A percentile compares a stretch with the other conserved stretches of the same genome.
Conservation (phyloP, 208 protist species). For the Blechomonas ayalai region DNA sequence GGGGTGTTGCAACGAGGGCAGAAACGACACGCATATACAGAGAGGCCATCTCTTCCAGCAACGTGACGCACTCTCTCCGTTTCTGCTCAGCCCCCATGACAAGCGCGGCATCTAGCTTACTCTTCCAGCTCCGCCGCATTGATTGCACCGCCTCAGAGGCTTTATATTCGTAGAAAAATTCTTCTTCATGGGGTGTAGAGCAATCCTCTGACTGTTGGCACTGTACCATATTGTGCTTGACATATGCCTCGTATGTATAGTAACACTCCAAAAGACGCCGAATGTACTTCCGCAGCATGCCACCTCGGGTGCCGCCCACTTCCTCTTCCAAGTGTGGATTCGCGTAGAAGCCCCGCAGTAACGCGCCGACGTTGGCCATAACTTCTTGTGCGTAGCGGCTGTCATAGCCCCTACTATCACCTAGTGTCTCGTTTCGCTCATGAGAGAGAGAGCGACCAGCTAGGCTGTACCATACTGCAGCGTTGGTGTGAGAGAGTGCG, state of each 20-base stretch:
- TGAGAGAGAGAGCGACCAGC: not conserved
- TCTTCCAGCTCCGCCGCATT: too few species aligned
- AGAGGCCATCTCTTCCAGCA: conserved; percentile 10
- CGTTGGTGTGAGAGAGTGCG: conserved; percentile 3
- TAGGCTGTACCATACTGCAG: conserved; percentile 6
- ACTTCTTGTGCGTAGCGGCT: not conserved
- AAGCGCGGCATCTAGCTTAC: too few species aligned
- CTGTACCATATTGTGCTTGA: too few species aligned
- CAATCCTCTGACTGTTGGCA: too few species aligned
- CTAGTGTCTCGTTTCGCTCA: not conserved
- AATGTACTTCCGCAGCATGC: conserved; percentile 15
- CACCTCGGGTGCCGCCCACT: conserved; percentile 4
- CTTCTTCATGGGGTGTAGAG: too few species aligned
- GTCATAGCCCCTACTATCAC: not conserved
- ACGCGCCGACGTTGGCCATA: conserved; percentile 12
- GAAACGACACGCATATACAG: conserved; percentile 29
- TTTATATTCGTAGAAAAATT: too few species aligned
- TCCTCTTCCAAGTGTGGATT: conserved; percentile 30
- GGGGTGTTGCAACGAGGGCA: conserved; percentile 7
- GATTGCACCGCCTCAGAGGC: too few species aligned
- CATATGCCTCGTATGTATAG: too few species aligned
- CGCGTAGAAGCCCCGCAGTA: conserved; percentile 23
- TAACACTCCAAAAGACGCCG: conserved; percentile 10
- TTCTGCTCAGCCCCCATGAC: too few species aligned
- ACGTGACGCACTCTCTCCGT: too few species aligned